Percentiles rank a stretch among this genome's conserved stretches.
phyloP scores from a whole-genome alignment of 1,284 basidiomycete species.

The Moesziomyces antarcticus region DNA sequence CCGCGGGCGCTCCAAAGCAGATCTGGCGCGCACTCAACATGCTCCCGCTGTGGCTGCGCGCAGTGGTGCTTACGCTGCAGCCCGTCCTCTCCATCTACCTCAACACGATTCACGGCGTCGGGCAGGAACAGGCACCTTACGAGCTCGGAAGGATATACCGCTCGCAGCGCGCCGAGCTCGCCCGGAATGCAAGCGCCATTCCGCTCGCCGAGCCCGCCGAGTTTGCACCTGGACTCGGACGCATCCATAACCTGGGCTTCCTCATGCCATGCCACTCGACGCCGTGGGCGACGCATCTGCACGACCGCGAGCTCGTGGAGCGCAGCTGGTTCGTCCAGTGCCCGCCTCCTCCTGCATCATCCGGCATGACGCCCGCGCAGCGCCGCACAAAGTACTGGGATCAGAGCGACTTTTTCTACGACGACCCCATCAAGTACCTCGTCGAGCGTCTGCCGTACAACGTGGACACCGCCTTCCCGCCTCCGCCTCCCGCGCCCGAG shows the following conservation, averaged over 20 bases:
- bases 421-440: slow-evolving; percentile 78
- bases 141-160: slow-evolving; percentile 29
- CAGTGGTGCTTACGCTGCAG: slow-evolving; percentile 31
- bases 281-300: slow-evolving; percentile 90
- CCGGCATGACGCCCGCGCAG: slow-evolving; percentile 12
- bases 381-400: slow-evolving; percentile 75
- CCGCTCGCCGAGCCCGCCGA: slow-evolving; percentile 66
- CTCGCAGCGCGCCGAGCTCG: slow-evolving; percentile 10
- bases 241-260: slow-evolving; percentile 76
- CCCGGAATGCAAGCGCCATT: slow-evolving; percentile 58
- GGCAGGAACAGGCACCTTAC: slow-evolving; percentile 48
- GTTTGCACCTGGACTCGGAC: slow-evolving; percentile 21
- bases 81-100: slow-evolving; percentile 49
- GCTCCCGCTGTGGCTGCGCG: slow-evolving; percentile 30
- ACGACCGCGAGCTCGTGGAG: slow-evolving; percentile 68
- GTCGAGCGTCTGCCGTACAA: slow-evolving; percentile 74
- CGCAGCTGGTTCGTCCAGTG: slow-evolving; percentile 59
- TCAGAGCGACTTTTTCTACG: slow-evolving; percentile 86
- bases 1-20: background rate
- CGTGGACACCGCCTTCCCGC: slow-evolving; percentile 77
- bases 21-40: slow-evolving; percentile 20
- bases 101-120: slow-evolving; percentile 46
- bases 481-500: slow-evolving; percentile 4
- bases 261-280: slow-evolving; percentile 99
- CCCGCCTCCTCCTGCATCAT: slow-evolving; percentile 27